Evolutionary conservation across 1,139 yeast genomes (phyloP), one percentile per base, ranked within the genome.

Genomic region (Candida smagusa): DNA sequence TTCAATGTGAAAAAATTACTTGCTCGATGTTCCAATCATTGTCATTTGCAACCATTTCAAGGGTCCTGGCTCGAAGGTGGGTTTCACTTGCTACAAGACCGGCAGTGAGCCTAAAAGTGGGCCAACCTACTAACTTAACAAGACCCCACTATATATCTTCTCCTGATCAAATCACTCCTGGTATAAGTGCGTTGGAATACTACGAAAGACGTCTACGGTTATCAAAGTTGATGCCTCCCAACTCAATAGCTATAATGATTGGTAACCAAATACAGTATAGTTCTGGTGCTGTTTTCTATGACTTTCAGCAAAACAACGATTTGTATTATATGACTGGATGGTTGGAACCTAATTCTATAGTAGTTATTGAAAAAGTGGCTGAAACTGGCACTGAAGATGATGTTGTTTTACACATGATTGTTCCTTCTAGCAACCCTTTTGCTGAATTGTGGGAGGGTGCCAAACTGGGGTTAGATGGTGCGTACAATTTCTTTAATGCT

Each of bases 381-480:
- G 77, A 78, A 12, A 57, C 61, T 8, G 72, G 69, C 1, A 58
- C 63, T 31, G 69, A 74, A 12, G 81, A 77, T 6, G 80, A 80
- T 47, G 64, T 79, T 12, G 57, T 72, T 2, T 74, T 85, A 40
- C 94, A 85, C 52, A 77, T 94, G 83, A 65, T 89, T 39, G 96
- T 90, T 6, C 96, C 92, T 2, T 88, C 87, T n/a, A 82, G 82
- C 52, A 84, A 90, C 55, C 74, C 79, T 6, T 68, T 68, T 34
- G 78, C 77, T 23, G 98, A 92, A 59, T 77, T 84, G 45, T 92
- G 99, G 99, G 97, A 90, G 52, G 99, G 99, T 7, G 81, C 78
- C 30, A 74, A 95, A 49, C 83, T 95, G 28, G 99, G 99, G 1
- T 71, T 83, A 6, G 78, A 81, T 35, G 96, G 95, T 9, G 96